A percentile compares a stretch with the other conserved stretches of the same genome.
Conservation (phyloP, 306 rosid genomes). For the Pterocarpus santalinus region DNA sequence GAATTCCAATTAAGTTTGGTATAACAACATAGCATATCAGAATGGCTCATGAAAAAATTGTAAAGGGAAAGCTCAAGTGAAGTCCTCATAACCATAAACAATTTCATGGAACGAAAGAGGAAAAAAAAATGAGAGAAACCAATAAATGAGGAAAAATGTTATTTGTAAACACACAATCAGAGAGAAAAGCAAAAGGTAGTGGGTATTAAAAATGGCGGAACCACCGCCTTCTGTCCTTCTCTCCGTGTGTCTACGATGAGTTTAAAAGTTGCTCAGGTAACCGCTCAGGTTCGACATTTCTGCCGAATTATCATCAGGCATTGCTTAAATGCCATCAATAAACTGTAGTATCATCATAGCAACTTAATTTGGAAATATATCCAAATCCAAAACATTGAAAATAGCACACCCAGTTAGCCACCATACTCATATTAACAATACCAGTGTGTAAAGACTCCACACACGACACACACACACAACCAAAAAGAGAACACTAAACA, state of each 20-base stretch:
- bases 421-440: no score
- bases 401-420: no score
- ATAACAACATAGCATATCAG: not conserved
- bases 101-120: no score
- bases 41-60: not conserved
- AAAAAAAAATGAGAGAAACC: no score
- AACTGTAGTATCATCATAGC: constrained; percentile 42
- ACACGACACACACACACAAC: not conserved
- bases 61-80: not conserved
- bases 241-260: not conserved
- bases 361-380: constrained; percentile 37
- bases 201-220: no score
- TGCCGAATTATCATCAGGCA: constrained; percentile 54
- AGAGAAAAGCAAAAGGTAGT: no score
- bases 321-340: constrained; percentile 43
- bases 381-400: not conserved
- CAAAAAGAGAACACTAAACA: not conserved
- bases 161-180: no score
- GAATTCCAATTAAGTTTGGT: not conserved
- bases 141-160: no score
- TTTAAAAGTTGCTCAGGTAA: constrained; percentile 51
- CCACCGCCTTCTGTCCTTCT: no score
- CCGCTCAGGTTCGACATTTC: constrained; percentile 58
- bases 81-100: not conserved
- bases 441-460: not conserved